phyloP scores from a whole-genome alignment of 768 basidiomycete species.

The Zangia roseola region DNA sequence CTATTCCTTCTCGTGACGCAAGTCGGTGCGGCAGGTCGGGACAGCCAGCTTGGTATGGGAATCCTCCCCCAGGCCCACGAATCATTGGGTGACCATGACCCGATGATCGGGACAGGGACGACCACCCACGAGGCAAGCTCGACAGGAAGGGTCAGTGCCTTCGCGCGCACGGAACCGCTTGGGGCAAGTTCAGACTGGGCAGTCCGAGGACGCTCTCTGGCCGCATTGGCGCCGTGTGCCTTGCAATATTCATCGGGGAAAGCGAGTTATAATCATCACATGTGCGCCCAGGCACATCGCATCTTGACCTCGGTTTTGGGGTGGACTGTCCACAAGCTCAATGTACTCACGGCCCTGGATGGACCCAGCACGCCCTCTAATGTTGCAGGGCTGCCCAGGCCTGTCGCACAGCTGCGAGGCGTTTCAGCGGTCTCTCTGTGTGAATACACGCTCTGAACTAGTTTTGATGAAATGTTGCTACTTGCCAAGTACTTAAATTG shows the following conservation, averaged over 20 bases:
- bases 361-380: too few relatives aligned
- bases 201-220: too few relatives aligned
- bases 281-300: constrained; percentile 11
- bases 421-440: neutral
- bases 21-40: neutral
- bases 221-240: constrained; percentile 4
- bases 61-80: too few relatives aligned
- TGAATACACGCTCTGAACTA: neutral
- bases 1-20: neutral
- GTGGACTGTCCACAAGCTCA: constrained; percentile 13
- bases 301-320: neutral
- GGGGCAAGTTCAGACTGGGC: too few relatives aligned
- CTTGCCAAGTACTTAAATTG: constrained; percentile 16
- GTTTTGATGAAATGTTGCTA: neutral
- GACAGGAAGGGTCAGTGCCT: neutral
- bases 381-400: too few relatives aligned
- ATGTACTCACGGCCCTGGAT: neutral
- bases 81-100: too few relatives aligned
- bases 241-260: constrained; percentile 4
- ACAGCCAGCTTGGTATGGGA: neutral
- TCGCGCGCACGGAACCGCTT: neutral
- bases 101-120: neutral
- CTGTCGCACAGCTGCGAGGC: too few relatives aligned
- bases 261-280: neutral
- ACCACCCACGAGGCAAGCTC: too few relatives aligned